Conservation (phyloP, 2,329 filamentous ascomycete species). For the Penicillium sp. region DNA sequence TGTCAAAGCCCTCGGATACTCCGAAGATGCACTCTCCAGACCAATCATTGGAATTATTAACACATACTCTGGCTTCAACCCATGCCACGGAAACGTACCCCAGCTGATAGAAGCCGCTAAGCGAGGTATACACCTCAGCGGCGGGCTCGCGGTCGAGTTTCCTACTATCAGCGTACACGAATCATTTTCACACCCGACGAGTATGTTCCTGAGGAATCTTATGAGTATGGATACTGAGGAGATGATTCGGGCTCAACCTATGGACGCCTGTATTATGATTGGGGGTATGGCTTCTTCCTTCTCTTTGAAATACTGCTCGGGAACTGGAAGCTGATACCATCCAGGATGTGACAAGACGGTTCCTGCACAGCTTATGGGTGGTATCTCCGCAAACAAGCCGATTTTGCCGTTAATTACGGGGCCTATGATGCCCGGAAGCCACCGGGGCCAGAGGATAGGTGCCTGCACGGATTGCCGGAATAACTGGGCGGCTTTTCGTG, state of each 20-base stretch:
- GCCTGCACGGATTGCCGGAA: slow-evolving; percentile 77
- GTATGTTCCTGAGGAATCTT: slow-evolving; percentile 74
- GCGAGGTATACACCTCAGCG: slow-evolving; percentile 68
- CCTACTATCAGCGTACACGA: slow-evolving; percentile 76
- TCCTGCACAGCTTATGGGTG: slow-evolving; percentile 76
- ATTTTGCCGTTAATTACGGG: slow-evolving; percentile 72
- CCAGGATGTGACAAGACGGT: slow-evolving; percentile 77
- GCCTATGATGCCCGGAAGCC: slow-evolving; percentile 75
- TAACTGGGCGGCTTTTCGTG: slow-evolving; percentile 73
- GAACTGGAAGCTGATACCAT: background rate
- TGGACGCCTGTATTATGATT: slow-evolving; percentile 70
- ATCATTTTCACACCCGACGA: slow-evolving; percentile 71
- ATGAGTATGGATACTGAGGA: slow-evolving; percentile 84
- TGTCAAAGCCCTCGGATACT: slow-evolving; percentile 77
- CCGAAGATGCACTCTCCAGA: slow-evolving; percentile 70
- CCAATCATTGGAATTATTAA: slow-evolving; percentile 78
- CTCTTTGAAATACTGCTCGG: background rate
- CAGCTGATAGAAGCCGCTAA: slow-evolving; percentile 74
- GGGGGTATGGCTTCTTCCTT: slow-evolving; percentile 55
- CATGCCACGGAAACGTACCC: slow-evolving; percentile 73
- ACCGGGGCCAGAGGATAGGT: slow-evolving; percentile 67
- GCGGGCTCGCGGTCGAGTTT: slow-evolving; percentile 73
- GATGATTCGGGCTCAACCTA: slow-evolving; percentile 74
- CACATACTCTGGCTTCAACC: slow-evolving; percentile 74
- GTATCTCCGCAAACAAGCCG: slow-evolving; percentile 74